Evolutionary conservation across 2,329 filamentous ascomycete species (phyloP), one percentile per base, ranked within the genome.

Genomic region (Sclerotinia borealis): DNA sequence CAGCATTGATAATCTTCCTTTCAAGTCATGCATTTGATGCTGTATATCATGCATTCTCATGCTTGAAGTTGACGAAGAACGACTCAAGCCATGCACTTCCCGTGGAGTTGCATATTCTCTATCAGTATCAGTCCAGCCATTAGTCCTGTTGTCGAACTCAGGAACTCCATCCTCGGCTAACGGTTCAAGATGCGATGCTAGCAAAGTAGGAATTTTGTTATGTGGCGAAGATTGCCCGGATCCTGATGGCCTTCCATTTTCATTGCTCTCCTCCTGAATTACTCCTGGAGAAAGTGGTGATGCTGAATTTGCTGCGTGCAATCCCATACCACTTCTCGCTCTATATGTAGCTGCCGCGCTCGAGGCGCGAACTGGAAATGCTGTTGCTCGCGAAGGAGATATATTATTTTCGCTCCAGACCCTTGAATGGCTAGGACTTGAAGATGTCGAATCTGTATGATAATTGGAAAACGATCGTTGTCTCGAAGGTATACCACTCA

Each of bases 21-120:
- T 87, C 43, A 90, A 76, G 64, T 85, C 86, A 60, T 85, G 82
- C 83, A 90, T 86, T 73, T 90, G 86, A 68, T 86, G 83, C 39
- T 83, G 82, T 49, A 90, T 77, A 71, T 86, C 84, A 29, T 81
- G 81, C 52, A 84, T 81, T 70, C 82, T 80, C 65, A 72, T 68
- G 6, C 69, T 66, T 47, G 74, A 75, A 51, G 68, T 58, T 9
- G 73, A 74, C 48, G 73, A 68, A 34, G 73, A 73, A 51, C 73
- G 69, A 43, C 68, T 70, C 34, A 74, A 66, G 34, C 54, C 63
- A 43, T 64, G 59, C 31, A 69, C 68, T 15, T 65, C 66, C 52
- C 59, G 63, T 3, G 67, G 59, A 56, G 64, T 67, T 15, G 66
- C 25, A 60, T 68, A 69, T 9, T 67, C 64, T 34, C 66, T 69